Evolutionary conservation across 805 yeast species (phyloP).

Genomic region (Candida yuanshanica): DNA sequence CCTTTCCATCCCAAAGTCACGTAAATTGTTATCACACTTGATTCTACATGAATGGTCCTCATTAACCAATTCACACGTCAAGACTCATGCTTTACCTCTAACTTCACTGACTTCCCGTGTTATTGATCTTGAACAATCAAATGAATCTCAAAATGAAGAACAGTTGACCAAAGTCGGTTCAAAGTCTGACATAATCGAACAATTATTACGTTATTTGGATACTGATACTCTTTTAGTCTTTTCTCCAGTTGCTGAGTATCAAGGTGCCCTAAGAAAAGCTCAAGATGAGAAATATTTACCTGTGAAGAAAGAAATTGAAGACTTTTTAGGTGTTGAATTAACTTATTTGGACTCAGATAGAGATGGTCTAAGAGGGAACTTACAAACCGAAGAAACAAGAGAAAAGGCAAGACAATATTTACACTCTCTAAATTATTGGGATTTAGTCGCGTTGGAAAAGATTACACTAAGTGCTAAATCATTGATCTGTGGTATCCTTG

Average conservation of each 20-base stretch:
- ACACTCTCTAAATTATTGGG: constrained; percentile 58
- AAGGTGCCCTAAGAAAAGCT: constrained; percentile 71
- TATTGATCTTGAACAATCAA: constrained; percentile 57
- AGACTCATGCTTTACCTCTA: constrained; percentile 75
- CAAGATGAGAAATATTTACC: constrained; percentile 79
- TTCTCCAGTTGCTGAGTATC: constrained; percentile 75
- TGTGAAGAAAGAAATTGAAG: constrained; percentile 60
- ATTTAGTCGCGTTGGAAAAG: constrained; percentile 83
- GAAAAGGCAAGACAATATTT: constrained; percentile 63
- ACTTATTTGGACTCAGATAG: constrained; percentile 71
- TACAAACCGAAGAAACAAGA: constrained; percentile 56
- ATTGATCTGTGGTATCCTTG: constrained; percentile 70
- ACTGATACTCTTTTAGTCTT: constrained; percentile 90
- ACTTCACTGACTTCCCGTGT: constrained; percentile 87
- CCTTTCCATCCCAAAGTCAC: constrained; percentile 54
- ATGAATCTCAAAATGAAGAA: constrained; percentile 37
- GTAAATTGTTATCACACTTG: constrained; percentile 62
- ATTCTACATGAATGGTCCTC: constrained; percentile 85
- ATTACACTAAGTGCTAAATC: constrained; percentile 85
- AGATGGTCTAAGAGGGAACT: constrained; percentile 77
- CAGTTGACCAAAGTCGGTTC: constrained; percentile 55
- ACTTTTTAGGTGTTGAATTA: constrained; percentile 42
- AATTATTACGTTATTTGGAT: constrained; percentile 77
- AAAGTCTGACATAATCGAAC: constrained; percentile 47
- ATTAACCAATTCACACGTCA: constrained; percentile 59